Percentiles rank a stretch among this genome's conserved stretches.
phyloP scores from a whole-genome alignment of 2,329 filamentous ascomycete genomes.

The Ceratocystis cubensis region DNA sequence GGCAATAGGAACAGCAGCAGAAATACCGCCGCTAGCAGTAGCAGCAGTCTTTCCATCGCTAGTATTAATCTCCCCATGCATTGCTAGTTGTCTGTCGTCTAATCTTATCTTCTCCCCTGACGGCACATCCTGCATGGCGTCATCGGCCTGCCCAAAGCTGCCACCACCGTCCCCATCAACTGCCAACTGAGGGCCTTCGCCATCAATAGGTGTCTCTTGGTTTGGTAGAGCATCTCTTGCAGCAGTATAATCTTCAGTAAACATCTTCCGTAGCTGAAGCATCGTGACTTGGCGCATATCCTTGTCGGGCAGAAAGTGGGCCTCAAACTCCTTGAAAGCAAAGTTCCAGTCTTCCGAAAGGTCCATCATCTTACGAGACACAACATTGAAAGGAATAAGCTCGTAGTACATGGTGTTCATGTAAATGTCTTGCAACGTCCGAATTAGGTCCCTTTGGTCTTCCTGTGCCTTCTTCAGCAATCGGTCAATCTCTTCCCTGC shows the following conservation, averaged over 20 bases:
- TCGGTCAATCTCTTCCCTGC: slow-evolving; percentile 66
- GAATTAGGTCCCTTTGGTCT: slow-evolving; percentile 61
- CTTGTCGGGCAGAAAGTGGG: slow-evolving; percentile 89
- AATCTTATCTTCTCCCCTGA: background rate
- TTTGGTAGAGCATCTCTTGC: slow-evolving; percentile 62
- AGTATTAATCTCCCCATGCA: background rate
- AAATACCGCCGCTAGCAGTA: background rate
- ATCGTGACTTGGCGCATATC: slow-evolving; percentile 88
- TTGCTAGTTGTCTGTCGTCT: background rate
- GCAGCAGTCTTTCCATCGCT: background rate
- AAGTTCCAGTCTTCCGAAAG: slow-evolving; percentile 90
- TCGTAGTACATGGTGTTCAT: slow-evolving; percentile 94
- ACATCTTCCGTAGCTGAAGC: slow-evolving; percentile 87
- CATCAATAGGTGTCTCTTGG: slow-evolving; percentile 39
- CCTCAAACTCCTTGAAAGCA: slow-evolving; percentile 79
- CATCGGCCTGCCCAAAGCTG: slow-evolving; percentile 6
- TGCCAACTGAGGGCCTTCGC: background rate
- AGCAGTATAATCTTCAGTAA: slow-evolving; percentile 70
- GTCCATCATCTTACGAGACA: slow-evolving; percentile 81
- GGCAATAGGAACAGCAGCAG: background rate
- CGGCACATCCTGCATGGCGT: background rate
- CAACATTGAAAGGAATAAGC: slow-evolving; percentile 81
- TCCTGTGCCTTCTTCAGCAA: slow-evolving; percentile 70
- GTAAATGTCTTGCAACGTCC: slow-evolving; percentile 77
- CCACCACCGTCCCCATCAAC: background rate